These are phyloP conservation scores for Fusarium sterilihyphosum DNA, from an alignment of 2,329 filamentous ascomycete genomes.

Conservation along the genomic window DNA sequence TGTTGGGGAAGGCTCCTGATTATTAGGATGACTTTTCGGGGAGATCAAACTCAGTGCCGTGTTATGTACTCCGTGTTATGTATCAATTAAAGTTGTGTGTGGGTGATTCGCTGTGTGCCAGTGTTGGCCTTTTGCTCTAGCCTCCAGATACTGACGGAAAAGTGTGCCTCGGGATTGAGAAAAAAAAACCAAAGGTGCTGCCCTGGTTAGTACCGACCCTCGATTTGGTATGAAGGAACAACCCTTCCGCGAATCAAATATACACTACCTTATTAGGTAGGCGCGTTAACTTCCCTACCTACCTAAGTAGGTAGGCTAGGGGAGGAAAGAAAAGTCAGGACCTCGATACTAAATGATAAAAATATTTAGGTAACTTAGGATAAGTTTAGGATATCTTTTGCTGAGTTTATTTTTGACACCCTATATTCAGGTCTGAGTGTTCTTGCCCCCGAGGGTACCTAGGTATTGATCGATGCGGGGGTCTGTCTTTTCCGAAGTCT, in stretches of 20 bases:
- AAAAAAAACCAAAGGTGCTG: background rate
- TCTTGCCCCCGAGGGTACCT: background rate
- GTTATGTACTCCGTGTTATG: background rate
- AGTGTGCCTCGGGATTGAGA: background rate
- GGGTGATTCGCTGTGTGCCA: background rate
- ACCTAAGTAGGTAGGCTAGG: no score
- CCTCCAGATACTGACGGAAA: background rate
- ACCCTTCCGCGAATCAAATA: conserved; percentile 10
- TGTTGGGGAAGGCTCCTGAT: conserved; percentile 26
- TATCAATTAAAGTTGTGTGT: conserved; percentile 9
- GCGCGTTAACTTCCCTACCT: background rate
- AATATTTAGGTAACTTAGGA: no score
- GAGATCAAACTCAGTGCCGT: conserved; percentile 6
- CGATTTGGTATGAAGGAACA: conserved; percentile 7
- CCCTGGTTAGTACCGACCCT: background rate
- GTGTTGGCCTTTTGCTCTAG: conserved; percentile 8
- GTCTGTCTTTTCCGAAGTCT: background rate
- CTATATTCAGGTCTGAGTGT: no score
- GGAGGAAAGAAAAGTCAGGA: no score
- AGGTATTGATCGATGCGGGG: background rate
- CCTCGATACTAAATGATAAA: no score
- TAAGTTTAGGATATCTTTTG: no score
- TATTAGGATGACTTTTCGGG: conserved; percentile 14
- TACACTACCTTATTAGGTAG: background rate
- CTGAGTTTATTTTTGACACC: no score